Evolutionary conservation across 176 grass and related monocot species (phyloP).

Genomic region (Hsuehochloa calcarea): DNA sequence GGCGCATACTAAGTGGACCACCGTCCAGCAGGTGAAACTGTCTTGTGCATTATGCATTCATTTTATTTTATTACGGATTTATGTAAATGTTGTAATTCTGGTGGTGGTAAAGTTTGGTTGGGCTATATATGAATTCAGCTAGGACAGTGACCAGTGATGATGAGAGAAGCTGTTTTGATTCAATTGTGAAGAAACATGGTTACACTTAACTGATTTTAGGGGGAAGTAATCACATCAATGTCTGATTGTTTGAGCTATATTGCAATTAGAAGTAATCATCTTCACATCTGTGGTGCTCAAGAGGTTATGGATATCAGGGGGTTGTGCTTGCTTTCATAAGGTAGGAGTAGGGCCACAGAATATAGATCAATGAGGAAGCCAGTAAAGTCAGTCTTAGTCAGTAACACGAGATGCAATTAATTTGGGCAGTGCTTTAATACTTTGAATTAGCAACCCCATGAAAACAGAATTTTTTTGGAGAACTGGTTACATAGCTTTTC

Average conservation of each 20-base stretch:
- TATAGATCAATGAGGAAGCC: neutral
- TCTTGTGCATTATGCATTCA: neutral
- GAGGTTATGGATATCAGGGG: neutral
- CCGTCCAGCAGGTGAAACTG: slow-evolving; percentile 58
- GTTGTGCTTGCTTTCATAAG: neutral
- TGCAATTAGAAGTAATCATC: neutral
- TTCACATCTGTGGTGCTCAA: neutral
- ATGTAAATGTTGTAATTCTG: neutral
- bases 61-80: neutral
- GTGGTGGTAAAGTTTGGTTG: neutral
- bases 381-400: neutral
- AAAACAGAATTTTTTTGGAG: neutral
- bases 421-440: neutral
- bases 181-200: neutral
- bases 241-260: neutral
- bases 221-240: neutral
- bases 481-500: neutral
- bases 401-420: neutral
- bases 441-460: neutral
- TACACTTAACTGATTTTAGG: neutral
- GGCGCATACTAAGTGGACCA: slow-evolving; percentile 91
- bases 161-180: neutral
- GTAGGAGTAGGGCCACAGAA: neutral
- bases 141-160: neutral
- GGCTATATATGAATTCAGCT: slow-evolving; percentile 11